Evolutionary conservation across 441 rosid species (phyloP), one percentile per base, ranked within the genome.

Genomic region (Kokia cookei): DNA sequence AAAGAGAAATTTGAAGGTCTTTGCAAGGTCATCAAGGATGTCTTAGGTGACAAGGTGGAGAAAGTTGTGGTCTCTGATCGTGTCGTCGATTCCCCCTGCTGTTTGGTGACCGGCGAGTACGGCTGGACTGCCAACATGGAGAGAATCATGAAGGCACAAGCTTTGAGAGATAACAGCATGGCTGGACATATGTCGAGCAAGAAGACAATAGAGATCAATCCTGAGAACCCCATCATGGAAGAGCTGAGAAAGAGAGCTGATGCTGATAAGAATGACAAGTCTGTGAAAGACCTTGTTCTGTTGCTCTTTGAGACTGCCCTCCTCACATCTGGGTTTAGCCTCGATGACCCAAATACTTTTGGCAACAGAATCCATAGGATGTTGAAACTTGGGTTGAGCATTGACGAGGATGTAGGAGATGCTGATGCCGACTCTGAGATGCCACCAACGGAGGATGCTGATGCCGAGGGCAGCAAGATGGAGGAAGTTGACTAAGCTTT

Each of bases 71-170:
- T 89, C 27, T 89, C 93, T 4, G 91, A 87, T 76, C 89, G 91
- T 48, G 88, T 89, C 0, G 93, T 89, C 1, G 91, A 89, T 72
- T 89, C 91, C 0, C 93, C 93, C 0, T 89, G 91, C 83, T 89
- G 91, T 80, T 82, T 87, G 67, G 90, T 89, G 0, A 89, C 93
- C 0, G 91, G 91, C 0, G 93, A 89, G 53, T 89, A 89, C 1
- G 93, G 91, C 0, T 86, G 93, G 91, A 87, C 88, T 0, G 93
- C 93, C 9, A 87, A 89, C 84, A 89, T 89, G 93, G 91, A 89
- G 76, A 89, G 93, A 71, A 89, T 89, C 82, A 89, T 89, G 93
- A 89, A 87, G 78, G 93, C 93, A 0, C 93, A 87, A 73, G 93
- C 93, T 7, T 64, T 89, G 85, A 86, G 86, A 67, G 93, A 86